A percentile compares a stretch with the other conserved stretches of the same genome.
These are phyloP conservation scores for Naumovozyma baii DNA, from an alignment of 805 yeast species.

Conservation along the genomic window DNA sequence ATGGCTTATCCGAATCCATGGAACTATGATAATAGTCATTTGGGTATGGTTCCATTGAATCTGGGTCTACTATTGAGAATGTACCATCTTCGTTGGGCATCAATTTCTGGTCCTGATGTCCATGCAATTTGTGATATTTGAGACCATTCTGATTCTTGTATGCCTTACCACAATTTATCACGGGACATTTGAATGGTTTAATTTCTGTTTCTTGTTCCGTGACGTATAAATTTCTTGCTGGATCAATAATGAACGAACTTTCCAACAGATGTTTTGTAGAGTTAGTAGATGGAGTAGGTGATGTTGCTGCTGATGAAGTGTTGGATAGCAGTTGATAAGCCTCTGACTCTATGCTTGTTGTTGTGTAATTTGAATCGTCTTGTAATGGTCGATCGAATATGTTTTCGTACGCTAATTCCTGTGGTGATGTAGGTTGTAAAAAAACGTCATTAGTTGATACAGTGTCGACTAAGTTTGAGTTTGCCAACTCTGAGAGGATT, in stretches of 20 bases:
- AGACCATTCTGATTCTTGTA: slow-evolving; percentile 98
- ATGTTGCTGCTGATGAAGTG: not conserved
- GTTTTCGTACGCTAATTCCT: slow-evolving; percentile 5
- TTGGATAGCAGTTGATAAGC: not conserved
- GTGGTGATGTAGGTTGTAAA: slow-evolving; percentile 29
- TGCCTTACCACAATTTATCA: slow-evolving; percentile 94
- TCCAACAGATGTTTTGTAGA: not conserved
- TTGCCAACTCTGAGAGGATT: too few species aligned
- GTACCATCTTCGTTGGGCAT: slow-evolving; percentile 90
- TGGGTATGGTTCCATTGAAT: slow-evolving; percentile 75
- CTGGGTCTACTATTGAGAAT: slow-evolving; percentile 85
- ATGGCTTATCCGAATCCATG: slow-evolving; percentile 88
- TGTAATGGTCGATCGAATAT: slow-evolving; percentile 3
- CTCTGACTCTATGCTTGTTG: not conserved
- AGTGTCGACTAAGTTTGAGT: slow-evolving; percentile 58
- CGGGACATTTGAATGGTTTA: slow-evolving; percentile 95
- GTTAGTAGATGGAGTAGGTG: not conserved
- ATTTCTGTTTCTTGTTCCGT: slow-evolving; percentile 77
- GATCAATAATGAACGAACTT: slow-evolving; percentile 26
- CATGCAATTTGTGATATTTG: slow-evolving; percentile 90
- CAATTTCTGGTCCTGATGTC: slow-evolving; percentile 90
- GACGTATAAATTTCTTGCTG: slow-evolving; percentile 88
- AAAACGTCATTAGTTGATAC: slow-evolving; percentile 92
- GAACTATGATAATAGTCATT: slow-evolving; percentile 65
- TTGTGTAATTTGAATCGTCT: slow-evolving; percentile 1